Evolutionary conservation across 2,329 filamentous ascomycete genomes (phyloP), one percentile per base, ranked within the genome.

Genomic region (Trichoderma afroharzianum): DNA sequence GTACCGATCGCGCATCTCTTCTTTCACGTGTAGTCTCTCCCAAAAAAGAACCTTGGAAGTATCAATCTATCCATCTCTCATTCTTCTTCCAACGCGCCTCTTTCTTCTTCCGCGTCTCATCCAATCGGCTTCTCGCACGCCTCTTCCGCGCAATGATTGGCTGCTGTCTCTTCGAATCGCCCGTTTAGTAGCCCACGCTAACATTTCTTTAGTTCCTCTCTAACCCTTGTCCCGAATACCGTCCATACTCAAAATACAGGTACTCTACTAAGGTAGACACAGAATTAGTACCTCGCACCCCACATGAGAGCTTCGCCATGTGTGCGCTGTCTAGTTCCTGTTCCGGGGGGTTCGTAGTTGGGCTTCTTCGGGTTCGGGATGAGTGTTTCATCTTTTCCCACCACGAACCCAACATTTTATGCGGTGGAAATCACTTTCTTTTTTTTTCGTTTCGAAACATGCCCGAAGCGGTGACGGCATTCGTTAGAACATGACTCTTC

Each of bases 121-220:
- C 71, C 66, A 72, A 72, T 72, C 71, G 66, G 71, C 66, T 72
- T 39, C 14, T n/a, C 43, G 66, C 71, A 72, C 67, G 24, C 32
- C 33, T 9, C 32, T 3, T 64, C 11, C 9, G n/a, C 24, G 6
- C 53, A 12, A 5, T 62, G 33, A 72, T 70, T 72, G 66, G 71
- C 47, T 43, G 1, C 11, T 14, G 15, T 32, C 62, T 59, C 57
- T 53, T 57, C 53, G 32, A 57, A 57, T 57, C 63, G 47, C 63
- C 50, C 21, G 7, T 57, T 36, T 26, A 6, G 15, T 36, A 36
- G 63, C 63, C 63, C 63, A 66, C 30, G 21, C 50, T 57, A 28
- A 26, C 21, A 43, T 9, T 43, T 33, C 15, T 58, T 32, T 28
- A 33, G 18, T 32, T 32, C 7, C 12, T 12, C 28, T 50, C 43